Percentiles rank a stretch among this genome's conserved stretches.
Evolutionary conservation across 2,329 filamentous ascomycete genomes (phyloP).

Genomic region (Paraphoma chrysanthemicola): DNA sequence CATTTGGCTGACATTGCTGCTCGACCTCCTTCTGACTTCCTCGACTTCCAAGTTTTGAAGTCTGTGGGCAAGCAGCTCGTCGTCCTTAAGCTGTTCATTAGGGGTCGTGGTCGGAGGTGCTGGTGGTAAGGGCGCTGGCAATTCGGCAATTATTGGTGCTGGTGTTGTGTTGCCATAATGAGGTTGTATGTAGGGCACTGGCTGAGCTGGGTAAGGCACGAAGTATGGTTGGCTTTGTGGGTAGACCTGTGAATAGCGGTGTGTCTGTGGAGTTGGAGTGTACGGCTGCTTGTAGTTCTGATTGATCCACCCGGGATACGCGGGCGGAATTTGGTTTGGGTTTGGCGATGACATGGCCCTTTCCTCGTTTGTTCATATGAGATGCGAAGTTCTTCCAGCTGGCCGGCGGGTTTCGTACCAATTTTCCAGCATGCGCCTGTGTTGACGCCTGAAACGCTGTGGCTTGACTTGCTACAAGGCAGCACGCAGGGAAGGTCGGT

Average conservation of each 20-base stretch:
- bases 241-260: constrained; percentile 14
- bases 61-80: constrained; percentile 37
- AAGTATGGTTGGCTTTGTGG: constrained; percentile 6
- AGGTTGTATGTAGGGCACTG: constrained; percentile 23
- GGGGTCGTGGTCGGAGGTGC: constrained; percentile 35
- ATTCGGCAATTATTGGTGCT: constrained; percentile 30
- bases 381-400: no score
- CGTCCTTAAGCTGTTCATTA: constrained; percentile 37
- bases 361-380: no score
- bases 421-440: not conserved
- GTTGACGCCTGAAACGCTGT: not conserved
- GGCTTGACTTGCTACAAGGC: not conserved
- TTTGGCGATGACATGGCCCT: constrained; percentile 10
- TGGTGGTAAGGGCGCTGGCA: constrained; percentile 35
- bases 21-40: constrained; percentile 28
- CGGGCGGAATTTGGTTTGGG: constrained; percentile 4
- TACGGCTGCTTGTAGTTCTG: constrained; percentile 16
- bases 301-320: constrained; percentile 11
- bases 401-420: not conserved
- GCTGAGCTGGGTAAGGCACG: constrained; percentile 5
- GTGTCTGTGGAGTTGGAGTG: constrained; percentile 3
- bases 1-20: constrained; percentile 22
- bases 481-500: not conserved
- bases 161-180: constrained; percentile 22
- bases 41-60: constrained; percentile 37